Conservation (phyloP, 805 yeast species). For the Candida boleticola region DNA sequence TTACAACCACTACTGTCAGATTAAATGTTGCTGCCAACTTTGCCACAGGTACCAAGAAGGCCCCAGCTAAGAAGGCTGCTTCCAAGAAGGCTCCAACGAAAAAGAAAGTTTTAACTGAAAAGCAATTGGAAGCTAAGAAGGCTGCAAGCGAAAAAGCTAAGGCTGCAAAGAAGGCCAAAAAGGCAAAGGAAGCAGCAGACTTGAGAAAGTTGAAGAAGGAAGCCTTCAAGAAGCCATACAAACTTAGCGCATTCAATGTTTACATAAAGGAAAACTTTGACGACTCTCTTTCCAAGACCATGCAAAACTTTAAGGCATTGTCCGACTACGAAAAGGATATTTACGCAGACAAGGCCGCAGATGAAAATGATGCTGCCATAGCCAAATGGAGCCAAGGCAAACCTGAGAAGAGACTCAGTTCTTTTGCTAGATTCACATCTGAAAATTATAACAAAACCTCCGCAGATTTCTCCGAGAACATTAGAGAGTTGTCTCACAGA, state of each 20-base stretch:
- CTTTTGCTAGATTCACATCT: slow-evolving; percentile 30
- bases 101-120: slow-evolving; percentile 7
- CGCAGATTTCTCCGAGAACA: slow-evolving; percentile 20
- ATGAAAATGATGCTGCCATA: background rate
- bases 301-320: slow-evolving; percentile 24
- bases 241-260: slow-evolving; percentile 20
- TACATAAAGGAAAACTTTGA: slow-evolving; percentile 22
- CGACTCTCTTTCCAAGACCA: slow-evolving; percentile 1
- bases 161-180: slow-evolving; percentile 13
- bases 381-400: slow-evolving; percentile 26
- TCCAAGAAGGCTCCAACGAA: slow-evolving; percentile 12
- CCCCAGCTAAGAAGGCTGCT: slow-evolving; percentile 6
- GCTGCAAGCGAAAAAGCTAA: slow-evolving; percentile 7
- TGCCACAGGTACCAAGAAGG: slow-evolving; percentile 1
- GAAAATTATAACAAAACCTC: slow-evolving; percentile 24
- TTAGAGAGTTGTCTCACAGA: slow-evolving; percentile 23
- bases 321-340: slow-evolving; percentile 26
- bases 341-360: slow-evolving; percentile 22
- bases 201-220: slow-evolving; percentile 7
- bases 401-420: slow-evolving; percentile 31
- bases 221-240: slow-evolving; percentile 1
- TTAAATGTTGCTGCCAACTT: background rate
- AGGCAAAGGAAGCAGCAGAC: slow-evolving; percentile 7
- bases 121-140: slow-evolving; percentile 7
- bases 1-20: slow-evolving; percentile 1